These are phyloP conservation scores for Megacollybia platyphylla DNA, from an alignment of 1,284 basidiomycete species.

Conservation along the genomic window DNA sequence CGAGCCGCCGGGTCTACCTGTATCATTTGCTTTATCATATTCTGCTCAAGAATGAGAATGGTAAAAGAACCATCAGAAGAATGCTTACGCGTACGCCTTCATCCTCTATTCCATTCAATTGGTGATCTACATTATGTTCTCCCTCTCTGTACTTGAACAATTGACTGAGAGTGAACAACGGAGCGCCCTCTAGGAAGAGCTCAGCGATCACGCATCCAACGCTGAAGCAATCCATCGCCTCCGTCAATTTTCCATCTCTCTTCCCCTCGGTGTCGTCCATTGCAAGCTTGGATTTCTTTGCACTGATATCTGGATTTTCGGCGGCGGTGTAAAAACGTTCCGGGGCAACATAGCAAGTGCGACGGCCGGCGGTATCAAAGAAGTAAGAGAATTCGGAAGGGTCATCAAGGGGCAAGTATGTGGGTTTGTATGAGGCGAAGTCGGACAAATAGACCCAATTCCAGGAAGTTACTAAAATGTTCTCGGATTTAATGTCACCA, in stretches of 20 bases:
- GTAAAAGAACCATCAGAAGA: constrained; percentile 1
- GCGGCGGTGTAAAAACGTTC: constrained; percentile 87
- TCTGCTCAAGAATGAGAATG: constrained; percentile 30
- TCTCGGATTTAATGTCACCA: constrained; percentile 97
- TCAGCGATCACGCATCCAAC: constrained; percentile 94
- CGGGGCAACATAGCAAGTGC: constrained; percentile 94
- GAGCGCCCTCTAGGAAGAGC: constrained; percentile 89
- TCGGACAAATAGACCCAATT: constrained; percentile 94
- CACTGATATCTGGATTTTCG: constrained; percentile 55
- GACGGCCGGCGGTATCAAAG: constrained; percentile 88
- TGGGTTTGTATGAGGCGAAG: constrained; percentile 96
- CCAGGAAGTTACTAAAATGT: constrained; percentile 93
- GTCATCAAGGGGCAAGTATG: constrained; percentile 90
- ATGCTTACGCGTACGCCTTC: constrained; percentile 62
- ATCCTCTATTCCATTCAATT: constrained; percentile 73
- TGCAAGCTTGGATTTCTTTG: constrained; percentile 39
- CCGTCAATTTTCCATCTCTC: constrained; percentile 74
- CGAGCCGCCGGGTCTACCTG: constrained; percentile 65
- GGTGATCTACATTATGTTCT: constrained; percentile 66
- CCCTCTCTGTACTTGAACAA: constrained; percentile 91
- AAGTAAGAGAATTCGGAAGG: constrained; percentile 97
- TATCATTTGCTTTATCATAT: constrained; percentile 85
- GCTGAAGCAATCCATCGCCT: constrained; percentile 97
- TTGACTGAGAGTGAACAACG: constrained; percentile 90
- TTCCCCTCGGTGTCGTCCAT: constrained; percentile 33